These are phyloP conservation scores for Fusarium sulawesiense DNA, from an alignment of 2,329 filamentous ascomycete genomes.

Conservation along the genomic window DNA sequence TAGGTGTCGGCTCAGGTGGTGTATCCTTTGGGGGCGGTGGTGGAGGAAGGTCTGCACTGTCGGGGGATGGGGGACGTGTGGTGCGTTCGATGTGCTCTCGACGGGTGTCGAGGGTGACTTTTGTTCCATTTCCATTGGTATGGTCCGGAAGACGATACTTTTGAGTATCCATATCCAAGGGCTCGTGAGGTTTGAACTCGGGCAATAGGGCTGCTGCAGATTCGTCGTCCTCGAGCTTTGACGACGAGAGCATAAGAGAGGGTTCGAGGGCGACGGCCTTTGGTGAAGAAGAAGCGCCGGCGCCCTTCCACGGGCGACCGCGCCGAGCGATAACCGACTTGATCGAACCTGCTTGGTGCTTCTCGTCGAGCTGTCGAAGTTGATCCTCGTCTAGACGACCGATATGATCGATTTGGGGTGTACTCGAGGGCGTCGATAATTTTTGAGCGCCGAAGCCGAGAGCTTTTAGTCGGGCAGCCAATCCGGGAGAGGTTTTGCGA, in stretches of 20 bases:
- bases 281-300: conserved; percentile 56
- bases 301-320: conserved; percentile 78
- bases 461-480: conserved; percentile 73
- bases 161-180: conserved; percentile 74
- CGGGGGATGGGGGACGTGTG: conserved; percentile 54
- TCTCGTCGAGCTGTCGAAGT: conserved; percentile 74
- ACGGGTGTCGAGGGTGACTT: conserved; percentile 68
- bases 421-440: conserved; percentile 47
- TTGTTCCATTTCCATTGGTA: conserved; percentile 74
- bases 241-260: conserved; percentile 40
- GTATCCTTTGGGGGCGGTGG: conserved; percentile 56
- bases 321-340: conserved; percentile 68
- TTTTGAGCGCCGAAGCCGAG: conserved; percentile 67
- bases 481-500: conserved; percentile 72
- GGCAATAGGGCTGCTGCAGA: conserved; percentile 55
- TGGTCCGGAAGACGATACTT: conserved; percentile 81
- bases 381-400: conserved; percentile 78
- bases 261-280: conserved; percentile 43
- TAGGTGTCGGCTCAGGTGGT: conserved; percentile 52
- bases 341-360: conserved; percentile 68
- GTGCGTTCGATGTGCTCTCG: conserved; percentile 68
- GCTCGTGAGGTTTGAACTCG: conserved; percentile 62
- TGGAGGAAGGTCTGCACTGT: conserved; percentile 53
- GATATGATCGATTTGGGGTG: conserved; percentile 60
- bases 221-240: conserved; percentile 47